Percentiles rank a stretch among this genome's conserved stretches.
Evolutionary conservation across 176 grass and related monocot species (phyloP).

Genomic region (Oryza punctata): DNA sequence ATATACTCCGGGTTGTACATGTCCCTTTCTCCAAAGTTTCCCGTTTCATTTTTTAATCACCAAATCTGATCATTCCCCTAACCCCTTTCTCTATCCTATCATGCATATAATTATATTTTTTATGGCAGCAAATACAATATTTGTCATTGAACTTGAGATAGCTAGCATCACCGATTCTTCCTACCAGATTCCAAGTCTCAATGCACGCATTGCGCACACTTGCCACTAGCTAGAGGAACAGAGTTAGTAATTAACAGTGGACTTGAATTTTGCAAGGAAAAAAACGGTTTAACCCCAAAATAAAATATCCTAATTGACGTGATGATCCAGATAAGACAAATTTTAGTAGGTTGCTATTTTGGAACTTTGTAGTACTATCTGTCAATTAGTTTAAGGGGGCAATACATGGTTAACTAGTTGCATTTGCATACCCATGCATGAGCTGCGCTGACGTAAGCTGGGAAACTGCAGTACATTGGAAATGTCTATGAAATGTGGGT

Average conservation of each 20-base stretch:
- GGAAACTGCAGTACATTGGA: neutral
- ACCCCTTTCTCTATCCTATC: conserved; percentile 7
- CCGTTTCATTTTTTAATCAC: neutral
- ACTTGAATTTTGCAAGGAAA: neutral
- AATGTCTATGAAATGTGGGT: neutral
- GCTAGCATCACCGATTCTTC: neutral
- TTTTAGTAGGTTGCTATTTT: conserved; percentile 21
- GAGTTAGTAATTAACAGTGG: neutral
- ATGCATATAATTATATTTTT: neutral
- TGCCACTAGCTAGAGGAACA: neutral
- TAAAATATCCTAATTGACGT: neutral
- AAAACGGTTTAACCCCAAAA: neutral
- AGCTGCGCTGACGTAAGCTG: neutral
- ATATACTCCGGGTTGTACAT: neutral
- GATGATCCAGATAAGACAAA: neutral
- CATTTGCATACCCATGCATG: neutral
- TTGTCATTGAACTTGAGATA: neutral
- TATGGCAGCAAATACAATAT: neutral
- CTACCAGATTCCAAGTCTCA: neutral
- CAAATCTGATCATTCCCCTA: conserved; percentile 15
- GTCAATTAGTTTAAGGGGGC: neutral
- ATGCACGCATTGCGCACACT: neutral
- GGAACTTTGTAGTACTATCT: conserved; percentile 5
- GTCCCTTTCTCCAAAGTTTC: conserved; percentile 24
- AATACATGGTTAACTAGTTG: neutral